phyloP scores from a whole-genome alignment of 768 basidiomycete species.

The Suillus americanus region DNA sequence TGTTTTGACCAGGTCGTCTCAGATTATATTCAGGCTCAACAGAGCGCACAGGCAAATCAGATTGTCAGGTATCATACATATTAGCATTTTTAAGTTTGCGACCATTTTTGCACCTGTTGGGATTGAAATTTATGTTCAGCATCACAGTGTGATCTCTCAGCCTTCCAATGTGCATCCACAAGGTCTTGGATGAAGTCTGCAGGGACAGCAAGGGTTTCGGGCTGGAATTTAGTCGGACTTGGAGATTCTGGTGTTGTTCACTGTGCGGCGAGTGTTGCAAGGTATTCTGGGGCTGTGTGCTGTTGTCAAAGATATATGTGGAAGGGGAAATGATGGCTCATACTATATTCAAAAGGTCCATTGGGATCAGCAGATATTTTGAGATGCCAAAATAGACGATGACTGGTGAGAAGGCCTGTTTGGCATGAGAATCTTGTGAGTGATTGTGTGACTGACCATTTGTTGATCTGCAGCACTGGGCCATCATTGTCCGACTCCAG shows the following conservation, averaged over 20 bases:
- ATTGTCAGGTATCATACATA: background rate
- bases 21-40: background rate
- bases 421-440: too few species aligned
- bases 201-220: background rate
- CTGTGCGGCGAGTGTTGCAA: background rate
- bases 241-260: background rate
- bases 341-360: background rate
- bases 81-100: background rate
- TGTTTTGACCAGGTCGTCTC: background rate
- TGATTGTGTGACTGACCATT: background rate
- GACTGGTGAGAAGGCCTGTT: background rate
- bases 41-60: background rate
- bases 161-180: background rate
- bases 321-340: background rate
- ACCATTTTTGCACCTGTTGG: background rate
- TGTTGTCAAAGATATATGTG: background rate
- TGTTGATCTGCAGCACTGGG: background rate
- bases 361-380: background rate
- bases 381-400: background rate
- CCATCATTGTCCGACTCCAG: background rate
- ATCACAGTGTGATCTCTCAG: background rate
- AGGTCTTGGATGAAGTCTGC: background rate
- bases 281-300: background rate
- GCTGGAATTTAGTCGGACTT: background rate
- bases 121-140: background rate